phyloP scores from a whole-genome alignment of 1,284 basidiomycete genomes.

The Golubevia sp. region DNA sequence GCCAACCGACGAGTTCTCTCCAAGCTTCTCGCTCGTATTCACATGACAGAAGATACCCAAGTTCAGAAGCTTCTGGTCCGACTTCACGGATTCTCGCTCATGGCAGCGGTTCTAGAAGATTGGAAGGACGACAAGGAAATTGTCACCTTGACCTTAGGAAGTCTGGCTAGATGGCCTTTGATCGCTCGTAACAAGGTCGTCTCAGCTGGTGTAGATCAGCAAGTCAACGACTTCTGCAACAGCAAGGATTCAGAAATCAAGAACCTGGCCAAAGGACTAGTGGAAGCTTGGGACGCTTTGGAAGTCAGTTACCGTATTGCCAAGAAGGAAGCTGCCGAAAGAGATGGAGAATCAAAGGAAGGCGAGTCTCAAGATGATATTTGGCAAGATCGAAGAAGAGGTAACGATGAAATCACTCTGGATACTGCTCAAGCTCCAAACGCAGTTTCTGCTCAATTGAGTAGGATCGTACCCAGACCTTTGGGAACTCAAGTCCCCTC shows the following conservation, averaged over 20 bases:
- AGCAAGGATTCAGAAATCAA: slow-evolving; percentile 62
- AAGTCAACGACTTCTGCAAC: slow-evolving; percentile 24
- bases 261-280: slow-evolving; percentile 68
- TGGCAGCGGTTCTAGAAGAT: slow-evolving; percentile 86
- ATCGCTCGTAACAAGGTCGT: slow-evolving; percentile 88
- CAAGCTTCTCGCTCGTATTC: slow-evolving; percentile 82
- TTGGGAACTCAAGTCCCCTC: slow-evolving; percentile 3
- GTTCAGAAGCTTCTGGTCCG: slow-evolving; percentile 86
- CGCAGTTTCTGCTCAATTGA: slow-evolving; percentile 18
- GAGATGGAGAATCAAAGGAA: neutral
- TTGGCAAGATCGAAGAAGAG: slow-evolving; percentile 13
- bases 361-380: too few relatives aligned
- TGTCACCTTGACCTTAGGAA: slow-evolving; percentile 67
- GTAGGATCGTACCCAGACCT: slow-evolving; percentile 7
- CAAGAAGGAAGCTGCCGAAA: slow-evolving; percentile 4
- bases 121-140: slow-evolving; percentile 76
- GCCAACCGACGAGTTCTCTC: slow-evolving; percentile 79
- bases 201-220: slow-evolving; percentile 66
- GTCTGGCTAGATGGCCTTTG: slow-evolving; percentile 72
- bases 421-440: slow-evolving; percentile 39
- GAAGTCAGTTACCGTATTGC: slow-evolving; percentile 78
- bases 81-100: slow-evolving; percentile 88
- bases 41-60: slow-evolving; percentile 82
- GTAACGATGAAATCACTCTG: slow-evolving; percentile 24
- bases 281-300: slow-evolving; percentile 76